A percentile compares a stretch with the other conserved stretches of the same genome.
Conservation (phyloP, 1,284 basidiomycete species). For the Boletus smithii region DNA sequence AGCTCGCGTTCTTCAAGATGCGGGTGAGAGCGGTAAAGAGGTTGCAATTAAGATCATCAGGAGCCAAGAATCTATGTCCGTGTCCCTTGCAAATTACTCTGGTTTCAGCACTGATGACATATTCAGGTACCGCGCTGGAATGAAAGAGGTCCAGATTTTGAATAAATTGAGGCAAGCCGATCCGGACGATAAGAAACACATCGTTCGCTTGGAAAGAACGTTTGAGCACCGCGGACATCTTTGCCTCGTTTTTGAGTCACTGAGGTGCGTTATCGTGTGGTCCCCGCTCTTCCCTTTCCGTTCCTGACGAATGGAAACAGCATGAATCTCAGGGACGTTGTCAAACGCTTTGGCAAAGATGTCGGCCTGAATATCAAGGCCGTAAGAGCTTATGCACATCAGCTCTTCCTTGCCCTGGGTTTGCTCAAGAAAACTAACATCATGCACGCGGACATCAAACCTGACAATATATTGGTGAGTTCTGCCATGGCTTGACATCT, state of each 20-base stretch:
- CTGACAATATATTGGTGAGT: constrained; percentile 89
- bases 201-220: constrained; percentile 86
- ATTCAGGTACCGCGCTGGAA: constrained; percentile 86
- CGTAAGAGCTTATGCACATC: constrained; percentile 96
- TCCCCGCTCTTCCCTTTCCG: background rate
- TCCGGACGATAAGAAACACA: constrained; percentile 94
- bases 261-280: constrained; percentile 60
- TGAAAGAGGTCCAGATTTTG: constrained; percentile 90
- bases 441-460: constrained; percentile 98
- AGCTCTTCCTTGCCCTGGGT: constrained; percentile 87
- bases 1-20: constrained; percentile 79
- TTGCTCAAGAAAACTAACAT: constrained; percentile 86
- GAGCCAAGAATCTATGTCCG: constrained; percentile 95
- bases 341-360: constrained; percentile 99
- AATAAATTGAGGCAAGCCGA: constrained; percentile 85
- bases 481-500: constrained; percentile 6
- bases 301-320: constrained; percentile 40
- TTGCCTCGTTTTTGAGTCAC: constrained; percentile 93
- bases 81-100: constrained; percentile 19
- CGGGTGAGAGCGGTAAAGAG: constrained; percentile 66
- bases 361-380: constrained; percentile 95
- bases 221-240: constrained; percentile 98
- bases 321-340: constrained; percentile 97
- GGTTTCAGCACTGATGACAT: constrained; percentile 8
- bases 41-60: constrained; percentile 98